phyloP scores from a whole-genome alignment of 2,329 filamentous ascomycete genomes.

The Penicillium paneum region DNA sequence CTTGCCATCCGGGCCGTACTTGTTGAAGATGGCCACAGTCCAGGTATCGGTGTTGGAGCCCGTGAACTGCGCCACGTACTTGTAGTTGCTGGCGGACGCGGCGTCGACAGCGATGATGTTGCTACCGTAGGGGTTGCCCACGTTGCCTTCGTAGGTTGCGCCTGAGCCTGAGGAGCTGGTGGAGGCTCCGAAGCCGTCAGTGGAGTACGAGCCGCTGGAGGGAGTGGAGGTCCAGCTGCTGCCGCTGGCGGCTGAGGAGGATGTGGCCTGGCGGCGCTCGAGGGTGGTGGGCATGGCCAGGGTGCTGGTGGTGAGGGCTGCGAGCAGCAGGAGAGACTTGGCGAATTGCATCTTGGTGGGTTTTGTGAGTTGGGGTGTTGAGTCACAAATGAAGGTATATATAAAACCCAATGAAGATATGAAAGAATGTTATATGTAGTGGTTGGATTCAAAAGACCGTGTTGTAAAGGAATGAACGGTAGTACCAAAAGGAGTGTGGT shows the following conservation, averaged over 20 bases:
- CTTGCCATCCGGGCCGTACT: constrained; percentile 33
- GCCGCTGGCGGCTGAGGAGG: constrained; percentile 9
- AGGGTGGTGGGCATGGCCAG: constrained; percentile 21
- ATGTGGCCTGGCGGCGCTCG: constrained; percentile 15
- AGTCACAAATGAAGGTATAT: background rate
- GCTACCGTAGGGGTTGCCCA: constrained; percentile 40
- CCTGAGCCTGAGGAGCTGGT: constrained; percentile 25
- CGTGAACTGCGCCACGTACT: constrained; percentile 37
- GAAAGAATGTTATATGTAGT: constrained; percentile 1
- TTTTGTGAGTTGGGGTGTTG: background rate
- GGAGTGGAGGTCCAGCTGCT: constrained; percentile 23
- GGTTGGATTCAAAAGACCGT: constrained; percentile 2
- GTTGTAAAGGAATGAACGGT: constrained; percentile 2
- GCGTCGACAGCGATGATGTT: constrained; percentile 39
- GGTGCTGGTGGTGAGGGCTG: constrained; percentile 27
- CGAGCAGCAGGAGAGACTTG: constrained; percentile 32
- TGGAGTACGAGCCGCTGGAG: constrained; percentile 24
- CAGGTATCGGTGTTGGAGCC: constrained; percentile 34
- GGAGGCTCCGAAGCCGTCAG: constrained; percentile 33
- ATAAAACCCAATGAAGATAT: background rate
- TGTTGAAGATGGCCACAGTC: constrained; percentile 43
- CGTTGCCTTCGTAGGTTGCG: constrained; percentile 37
- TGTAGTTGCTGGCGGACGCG: constrained; percentile 31
- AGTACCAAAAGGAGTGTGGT: constrained; percentile 9
- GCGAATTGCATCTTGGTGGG: constrained; percentile 26